A percentile compares a stretch with the other conserved stretches of the same genome.
phyloP scores from a whole-genome alignment of 495 filamentous ascomycete species.

The Aspergillus asperescens region DNA sequence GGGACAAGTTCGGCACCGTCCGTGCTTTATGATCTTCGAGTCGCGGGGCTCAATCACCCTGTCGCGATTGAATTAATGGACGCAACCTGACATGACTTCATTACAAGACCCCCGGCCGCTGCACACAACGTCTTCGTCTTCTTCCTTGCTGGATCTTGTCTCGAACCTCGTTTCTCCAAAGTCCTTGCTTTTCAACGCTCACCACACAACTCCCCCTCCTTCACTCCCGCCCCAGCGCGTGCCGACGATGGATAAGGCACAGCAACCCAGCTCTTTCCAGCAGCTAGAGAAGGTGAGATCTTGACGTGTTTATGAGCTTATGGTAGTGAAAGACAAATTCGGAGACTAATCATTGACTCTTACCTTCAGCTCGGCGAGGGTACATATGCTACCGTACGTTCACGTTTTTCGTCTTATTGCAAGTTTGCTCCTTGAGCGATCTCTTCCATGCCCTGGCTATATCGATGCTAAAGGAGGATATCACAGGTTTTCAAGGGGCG shows the following conservation, averaged over 20 bases:
- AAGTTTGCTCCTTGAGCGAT: not conserved
- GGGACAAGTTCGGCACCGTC: not conserved
- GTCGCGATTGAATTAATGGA: constrained; percentile 1
- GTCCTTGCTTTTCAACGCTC: constrained; percentile 32
- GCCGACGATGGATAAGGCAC: constrained; percentile 72
- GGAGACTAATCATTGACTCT: not conserved
- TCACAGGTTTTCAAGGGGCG: constrained; percentile 93
- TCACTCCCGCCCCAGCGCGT: constrained; percentile 2
- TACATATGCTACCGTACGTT: constrained; percentile 92
- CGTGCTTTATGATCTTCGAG: not conserved
- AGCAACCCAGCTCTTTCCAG: constrained; percentile 93
- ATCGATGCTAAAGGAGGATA: constrained; percentile 19
- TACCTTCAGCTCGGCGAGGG: constrained; percentile 75
- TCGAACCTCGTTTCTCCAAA: constrained; percentile 37
- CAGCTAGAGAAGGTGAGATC: constrained; percentile 78
- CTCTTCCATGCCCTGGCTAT: not conserved
- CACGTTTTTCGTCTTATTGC: not conserved
- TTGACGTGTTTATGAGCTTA: not conserved
- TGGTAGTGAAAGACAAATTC: too few species aligned
- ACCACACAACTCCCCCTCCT: constrained; percentile 12
- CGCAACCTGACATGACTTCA: constrained; percentile 23
- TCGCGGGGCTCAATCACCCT: constrained; percentile 16
- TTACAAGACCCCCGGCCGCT: constrained; percentile 11
- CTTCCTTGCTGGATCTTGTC: constrained; percentile 28
- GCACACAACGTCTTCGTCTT: constrained; percentile 14